Base-by-base conservation (phyloP, 805 yeast genomes). In the Tetrapisispora pingtungensis region DNA sequence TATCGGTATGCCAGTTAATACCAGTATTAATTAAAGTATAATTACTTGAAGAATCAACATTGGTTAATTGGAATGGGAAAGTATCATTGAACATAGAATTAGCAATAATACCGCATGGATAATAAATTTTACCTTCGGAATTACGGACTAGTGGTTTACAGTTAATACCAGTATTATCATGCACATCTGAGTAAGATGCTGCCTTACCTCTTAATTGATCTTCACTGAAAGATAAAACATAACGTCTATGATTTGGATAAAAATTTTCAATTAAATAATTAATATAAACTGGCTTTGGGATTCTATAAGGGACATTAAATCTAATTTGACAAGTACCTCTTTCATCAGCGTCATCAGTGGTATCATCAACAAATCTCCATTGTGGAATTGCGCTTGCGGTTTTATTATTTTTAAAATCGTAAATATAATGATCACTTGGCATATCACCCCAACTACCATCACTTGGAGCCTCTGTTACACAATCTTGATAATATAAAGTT, bases 31-130 rank as follows among this genome's bases (percentile, higher is more conserved):
- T 60, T 52, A 79, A 62, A 12, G 56, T 66, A 49, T 64, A 57
- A 40, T 55, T 57, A 1, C 43, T 45, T 24, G 48, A 38, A 1
- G 80, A 71, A 59, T 59, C 41, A 10, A 59, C 54, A 42, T 62
- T 62, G 1, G 46, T 49, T 38, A 63, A 49, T 44, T 56, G 52
- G 33, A 68, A 61, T 5, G 78, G 67, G 57, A 85, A 81, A 3
- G 96, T 78, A 59, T 90, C 98, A 64, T 90, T 90, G 72, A 93
- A 90, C 63, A 76, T 65, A 0, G 97, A 86, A 66, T 90, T 90
- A 42, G 97, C 95, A 51, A 90, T 87, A 41, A 90, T 72, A 0
- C 98, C 98, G 68, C 97, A 93, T 15, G 98, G 98, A 61, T 90
- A 90, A 49, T 79, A 74, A 28, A 84, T 78, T 53, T 71, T 72